Conservation (phyloP, 768 basidiomycete genomes). For the Mycena alexandri region DNA sequence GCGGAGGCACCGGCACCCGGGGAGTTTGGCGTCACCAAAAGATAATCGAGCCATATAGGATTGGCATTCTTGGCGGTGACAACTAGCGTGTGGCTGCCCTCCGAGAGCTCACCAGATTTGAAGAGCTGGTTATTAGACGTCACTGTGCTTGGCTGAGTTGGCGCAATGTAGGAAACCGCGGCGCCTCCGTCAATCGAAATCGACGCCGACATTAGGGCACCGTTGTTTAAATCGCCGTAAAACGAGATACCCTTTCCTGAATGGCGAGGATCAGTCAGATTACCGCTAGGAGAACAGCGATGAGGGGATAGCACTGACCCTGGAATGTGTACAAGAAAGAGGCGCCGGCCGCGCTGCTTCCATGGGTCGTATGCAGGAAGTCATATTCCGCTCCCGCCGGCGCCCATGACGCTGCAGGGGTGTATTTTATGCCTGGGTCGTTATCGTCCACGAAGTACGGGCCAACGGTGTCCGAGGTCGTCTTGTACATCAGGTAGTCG, state of each 20-base stretch:
- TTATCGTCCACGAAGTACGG: constrained; percentile 26
- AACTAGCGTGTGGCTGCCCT: constrained; percentile 22
- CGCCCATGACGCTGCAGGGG: not conserved
- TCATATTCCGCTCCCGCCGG: not conserved
- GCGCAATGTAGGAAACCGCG: not conserved
- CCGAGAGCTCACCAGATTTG: constrained; percentile 19
- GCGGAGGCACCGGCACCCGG: too few relatives aligned
- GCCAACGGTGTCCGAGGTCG: not conserved
- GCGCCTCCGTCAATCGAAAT: constrained; percentile 21
- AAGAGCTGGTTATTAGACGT: constrained; percentile 20
- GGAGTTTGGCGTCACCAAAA: constrained; percentile 21
- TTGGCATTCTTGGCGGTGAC: constrained; percentile 13
- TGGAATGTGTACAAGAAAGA: constrained; percentile 7
- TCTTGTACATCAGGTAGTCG: constrained; percentile 15
- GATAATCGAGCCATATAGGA: constrained; percentile 30
- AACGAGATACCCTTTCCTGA: constrained; percentile 14
- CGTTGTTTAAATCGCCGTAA: constrained; percentile 4
- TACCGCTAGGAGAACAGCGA: too few relatives aligned
- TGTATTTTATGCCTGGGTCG: constrained; percentile 12
- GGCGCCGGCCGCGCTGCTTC: not conserved
- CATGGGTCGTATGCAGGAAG: constrained; percentile 12
- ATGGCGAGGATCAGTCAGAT: not conserved
- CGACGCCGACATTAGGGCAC: not conserved
- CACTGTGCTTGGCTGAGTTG: not conserved
- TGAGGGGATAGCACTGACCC: constrained; percentile 16